Conservation (phyloP, 805 yeast genomes). For the Hemisphaericaspora nanyangensis region DNA sequence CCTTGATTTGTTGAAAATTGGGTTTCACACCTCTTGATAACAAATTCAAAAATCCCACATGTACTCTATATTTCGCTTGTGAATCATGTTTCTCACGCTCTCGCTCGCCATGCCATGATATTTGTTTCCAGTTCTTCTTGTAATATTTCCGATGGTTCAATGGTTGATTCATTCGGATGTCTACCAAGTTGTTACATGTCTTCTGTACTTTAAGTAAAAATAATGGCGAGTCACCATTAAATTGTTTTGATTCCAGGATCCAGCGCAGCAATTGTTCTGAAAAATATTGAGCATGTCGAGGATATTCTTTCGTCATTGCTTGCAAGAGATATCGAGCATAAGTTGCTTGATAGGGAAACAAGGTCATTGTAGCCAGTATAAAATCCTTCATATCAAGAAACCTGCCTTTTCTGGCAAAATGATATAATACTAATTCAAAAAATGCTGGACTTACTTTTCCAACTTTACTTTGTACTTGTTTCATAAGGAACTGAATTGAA, state of each 20-base stretch:
- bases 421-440: not conserved
- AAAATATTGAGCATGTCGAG: not conserved
- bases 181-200: constrained; percentile 9
- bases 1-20: constrained; percentile 26
- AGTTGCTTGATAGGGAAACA: not conserved
- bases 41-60: constrained; percentile 30
- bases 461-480: not conserved
- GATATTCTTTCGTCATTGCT: not conserved
- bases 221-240: not conserved
- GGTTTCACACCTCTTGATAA: constrained; percentile 35
- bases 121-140: constrained; percentile 19
- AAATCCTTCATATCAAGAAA: not conserved
- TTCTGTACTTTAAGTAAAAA: no score
- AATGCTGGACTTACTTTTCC: not conserved
- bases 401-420: not conserved
- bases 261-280: not conserved
- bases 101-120: constrained; percentile 11
- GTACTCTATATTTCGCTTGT: constrained; percentile 27
- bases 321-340: not conserved
- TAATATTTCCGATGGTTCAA: constrained; percentile 21
- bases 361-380: not conserved
- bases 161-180: constrained; percentile 22
- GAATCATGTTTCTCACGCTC: constrained; percentile 1
- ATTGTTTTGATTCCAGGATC: not conserved
- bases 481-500: constrained; percentile 18